phyloP scores from a whole-genome alignment of 1,284 basidiomycete genomes.

The Moesziomyces sp. region DNA sequence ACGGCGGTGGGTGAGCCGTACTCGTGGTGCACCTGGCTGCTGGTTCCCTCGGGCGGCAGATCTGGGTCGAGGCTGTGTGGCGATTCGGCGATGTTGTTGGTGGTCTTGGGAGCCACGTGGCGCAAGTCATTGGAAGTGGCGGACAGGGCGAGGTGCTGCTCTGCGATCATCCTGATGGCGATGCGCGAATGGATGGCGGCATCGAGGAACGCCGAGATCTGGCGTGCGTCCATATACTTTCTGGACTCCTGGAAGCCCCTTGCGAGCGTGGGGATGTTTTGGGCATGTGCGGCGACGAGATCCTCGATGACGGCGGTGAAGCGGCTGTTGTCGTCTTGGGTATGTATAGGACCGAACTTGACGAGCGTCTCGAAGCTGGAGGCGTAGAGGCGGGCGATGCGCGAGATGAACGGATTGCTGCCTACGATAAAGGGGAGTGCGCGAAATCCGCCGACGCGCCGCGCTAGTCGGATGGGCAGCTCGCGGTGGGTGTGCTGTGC shows the following conservation, averaged over 20 bases:
- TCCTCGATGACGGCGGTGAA: conserved; percentile 78
- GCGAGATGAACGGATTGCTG: conserved; percentile 85
- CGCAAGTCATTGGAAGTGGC: conserved; percentile 27
- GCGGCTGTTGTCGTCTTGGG: conserved; percentile 76
- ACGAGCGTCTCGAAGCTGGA: conserved; percentile 80
- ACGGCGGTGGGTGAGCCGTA: conserved; percentile 55
- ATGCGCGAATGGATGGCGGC: conserved; percentile 86
- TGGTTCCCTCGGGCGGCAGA: conserved; percentile 24
- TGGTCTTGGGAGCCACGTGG: conserved; percentile 5
- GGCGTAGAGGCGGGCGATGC: conserved; percentile 78
- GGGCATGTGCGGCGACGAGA: conserved; percentile 80
- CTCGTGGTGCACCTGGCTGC: conserved; percentile 29
- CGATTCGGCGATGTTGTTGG: conserved; percentile 20
- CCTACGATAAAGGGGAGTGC: conserved; percentile 77
- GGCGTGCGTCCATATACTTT: conserved; percentile 81
- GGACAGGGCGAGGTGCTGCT: conserved; percentile 84
- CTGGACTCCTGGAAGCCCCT: conserved; percentile 89
- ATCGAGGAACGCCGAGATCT: conserved; percentile 83
- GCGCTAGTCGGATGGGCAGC: conserved; percentile 65
- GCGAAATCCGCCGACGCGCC: conserved; percentile 62
- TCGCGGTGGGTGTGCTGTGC: conserved; percentile 63
- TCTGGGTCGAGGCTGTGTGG: conserved; percentile 35
- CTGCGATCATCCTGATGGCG: conserved; percentile 86
- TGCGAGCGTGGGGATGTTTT: conserved; percentile 88
- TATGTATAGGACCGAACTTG: conserved; percentile 75